Conservation (phyloP, 495 filamentous ascomycete genomes). For the Achaetomiella virescens region DNA sequence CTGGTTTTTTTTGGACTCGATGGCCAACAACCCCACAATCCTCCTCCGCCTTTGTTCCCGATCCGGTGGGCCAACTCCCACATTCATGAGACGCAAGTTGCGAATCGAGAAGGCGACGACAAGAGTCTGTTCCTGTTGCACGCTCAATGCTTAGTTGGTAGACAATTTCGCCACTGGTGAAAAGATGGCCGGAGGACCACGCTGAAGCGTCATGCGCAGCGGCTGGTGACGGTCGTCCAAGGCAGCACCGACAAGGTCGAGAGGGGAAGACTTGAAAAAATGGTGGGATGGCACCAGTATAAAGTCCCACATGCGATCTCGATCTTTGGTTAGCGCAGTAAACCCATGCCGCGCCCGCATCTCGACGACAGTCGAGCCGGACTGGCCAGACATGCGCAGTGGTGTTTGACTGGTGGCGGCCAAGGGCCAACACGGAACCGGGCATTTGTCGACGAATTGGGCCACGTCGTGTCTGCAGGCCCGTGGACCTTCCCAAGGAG, state of each 20-base stretch:
- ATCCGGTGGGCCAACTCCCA: not conserved
- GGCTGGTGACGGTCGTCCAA: not conserved
- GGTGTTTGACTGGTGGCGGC: not conserved
- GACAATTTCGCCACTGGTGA: not conserved
- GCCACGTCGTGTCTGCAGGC: no score
- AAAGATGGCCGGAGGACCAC: not conserved
- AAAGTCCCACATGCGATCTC: not conserved
- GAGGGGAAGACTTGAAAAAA: not conserved
- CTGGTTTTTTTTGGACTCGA: not conserved
- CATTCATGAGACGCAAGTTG: not conserved
- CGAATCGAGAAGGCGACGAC: not conserved
- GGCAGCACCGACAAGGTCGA: not conserved
- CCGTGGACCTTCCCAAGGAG: no score
- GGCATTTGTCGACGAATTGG: no score
- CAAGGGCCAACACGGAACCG: no score
- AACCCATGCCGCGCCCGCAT: not conserved
- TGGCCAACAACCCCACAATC: not conserved
- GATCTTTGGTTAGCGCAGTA: not conserved
- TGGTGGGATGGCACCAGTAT: not conserved
- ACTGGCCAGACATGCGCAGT: not conserved
- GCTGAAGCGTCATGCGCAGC: not conserved
- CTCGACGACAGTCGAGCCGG: not conserved
- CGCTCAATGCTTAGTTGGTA: not conserved
- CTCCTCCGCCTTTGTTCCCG: not conserved
- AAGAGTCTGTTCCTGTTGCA: not conserved